Percentiles rank a stretch among this genome's conserved stretches.
phyloP scores from a whole-genome alignment of 2,329 filamentous ascomycete species.

The Pseudogymnoascus sp. region DNA sequence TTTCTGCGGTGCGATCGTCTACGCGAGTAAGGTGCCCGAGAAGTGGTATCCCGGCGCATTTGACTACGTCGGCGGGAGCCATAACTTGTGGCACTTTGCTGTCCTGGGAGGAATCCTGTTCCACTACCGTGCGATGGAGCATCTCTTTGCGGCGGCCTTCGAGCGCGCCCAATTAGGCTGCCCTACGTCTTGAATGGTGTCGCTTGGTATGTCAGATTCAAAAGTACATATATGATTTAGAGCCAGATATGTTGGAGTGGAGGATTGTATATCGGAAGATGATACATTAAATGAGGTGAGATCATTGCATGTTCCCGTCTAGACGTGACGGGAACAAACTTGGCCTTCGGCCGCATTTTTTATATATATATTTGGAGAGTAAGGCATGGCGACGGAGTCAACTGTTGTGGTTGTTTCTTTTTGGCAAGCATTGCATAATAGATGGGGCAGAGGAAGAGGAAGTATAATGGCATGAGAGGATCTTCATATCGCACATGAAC shows the following conservation, averaged over 20 bases:
- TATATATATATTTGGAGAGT: background rate
- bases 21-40: conserved; percentile 88
- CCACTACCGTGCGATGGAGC: conserved; percentile 92
- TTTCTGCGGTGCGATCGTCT: conserved; percentile 73
- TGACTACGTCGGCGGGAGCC: conserved; percentile 89
- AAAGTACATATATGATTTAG: conserved; percentile 8
- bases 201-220: background rate
- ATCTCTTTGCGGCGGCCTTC: conserved; percentile 80
- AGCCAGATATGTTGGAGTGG: background rate
- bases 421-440: conserved; percentile 8
- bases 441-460: background rate
- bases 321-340: background rate
- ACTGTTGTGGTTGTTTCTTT: background rate
- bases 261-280: background rate
- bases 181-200: background rate
- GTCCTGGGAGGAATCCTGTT: conserved; percentile 95
- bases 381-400: conserved; percentile 8
- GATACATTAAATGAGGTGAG: background rate
- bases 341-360: background rate
- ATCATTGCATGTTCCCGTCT: background rate
- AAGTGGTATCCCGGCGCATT: conserved; percentile 88
- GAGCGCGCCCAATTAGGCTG: conserved; percentile 44
- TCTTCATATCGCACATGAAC: background rate
- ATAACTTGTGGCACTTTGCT: conserved; percentile 96
- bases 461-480: background rate